phyloP scores from a whole-genome alignment of 1,284 basidiomycete species.

The Leccinum laetum region DNA sequence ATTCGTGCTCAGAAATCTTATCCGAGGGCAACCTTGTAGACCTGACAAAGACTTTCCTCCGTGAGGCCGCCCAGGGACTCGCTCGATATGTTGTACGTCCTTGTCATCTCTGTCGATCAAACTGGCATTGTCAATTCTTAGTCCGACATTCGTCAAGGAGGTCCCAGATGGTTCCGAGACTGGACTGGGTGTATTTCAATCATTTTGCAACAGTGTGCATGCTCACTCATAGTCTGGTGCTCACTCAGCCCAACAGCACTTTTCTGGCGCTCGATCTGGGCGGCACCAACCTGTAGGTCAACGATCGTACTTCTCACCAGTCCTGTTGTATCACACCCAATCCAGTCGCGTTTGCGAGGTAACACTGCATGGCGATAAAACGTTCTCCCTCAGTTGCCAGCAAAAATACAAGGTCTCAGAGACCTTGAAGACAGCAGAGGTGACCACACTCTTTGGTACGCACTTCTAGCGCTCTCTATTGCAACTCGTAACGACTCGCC shows the following conservation, averaged over 20 bases:
- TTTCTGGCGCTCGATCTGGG: conserved; percentile 95
- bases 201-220: conserved; percentile 3
- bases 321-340: conserved; percentile 5
- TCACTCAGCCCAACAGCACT: conserved; percentile 45
- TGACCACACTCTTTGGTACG: conserved; percentile 79
- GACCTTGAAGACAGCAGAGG: conserved; percentile 87
- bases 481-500: conserved; percentile 5
- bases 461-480: conserved; percentile 9
- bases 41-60: conserved; percentile 79
- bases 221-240: too few species aligned
- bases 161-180: conserved; percentile 91
- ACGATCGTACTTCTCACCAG: neutral
- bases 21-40: conserved; percentile 57
- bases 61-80: conserved; percentile 76
- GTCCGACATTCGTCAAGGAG: conserved; percentile 87
- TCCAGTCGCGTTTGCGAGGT: conserved; percentile 92
- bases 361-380: conserved; percentile 83
- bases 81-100: conserved; percentile 69
- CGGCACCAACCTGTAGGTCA: conserved; percentile 91
- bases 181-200: conserved; percentile 74
- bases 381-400: conserved; percentile 87
- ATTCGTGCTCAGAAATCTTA: conserved; percentile 72
- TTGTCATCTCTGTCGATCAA: conserved; percentile 4
- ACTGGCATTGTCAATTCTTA: conserved; percentile 30
- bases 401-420: conserved; percentile 96